Conservation (phyloP, 2,329 filamentous ascomycete genomes). For the Cadophora gregata region DNA sequence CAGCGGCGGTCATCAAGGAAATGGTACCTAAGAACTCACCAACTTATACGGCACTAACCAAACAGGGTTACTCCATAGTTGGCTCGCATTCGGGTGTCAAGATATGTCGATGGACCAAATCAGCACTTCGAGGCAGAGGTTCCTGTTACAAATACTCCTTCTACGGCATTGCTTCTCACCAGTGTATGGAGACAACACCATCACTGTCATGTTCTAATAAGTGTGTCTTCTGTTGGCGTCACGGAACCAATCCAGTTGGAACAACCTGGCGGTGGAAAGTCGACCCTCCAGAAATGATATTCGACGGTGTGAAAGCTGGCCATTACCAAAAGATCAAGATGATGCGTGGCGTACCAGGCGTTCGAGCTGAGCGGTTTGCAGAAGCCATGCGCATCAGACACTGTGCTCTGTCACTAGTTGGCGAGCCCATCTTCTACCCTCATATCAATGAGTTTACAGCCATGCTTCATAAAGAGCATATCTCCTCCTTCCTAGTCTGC, state of each 20-base stretch:
- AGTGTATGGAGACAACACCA: conserved; percentile 98
- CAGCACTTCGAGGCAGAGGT: conserved; percentile 87
- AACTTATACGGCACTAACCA: conserved; percentile 87
- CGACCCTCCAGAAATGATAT: conserved; percentile 88
- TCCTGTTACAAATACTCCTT: conserved; percentile 99
- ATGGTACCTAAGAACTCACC: conserved; percentile 95
- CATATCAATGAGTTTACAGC: conserved; percentile 91
- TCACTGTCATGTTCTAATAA: conserved; percentile 97
- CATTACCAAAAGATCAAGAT: conserved; percentile 99
- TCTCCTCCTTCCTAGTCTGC: conserved; percentile 94
- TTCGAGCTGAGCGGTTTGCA: conserved; percentile 87
- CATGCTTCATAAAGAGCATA: conserved; percentile 83
- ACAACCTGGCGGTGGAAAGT: conserved; percentile 98
- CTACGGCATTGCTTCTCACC: conserved; percentile 94
- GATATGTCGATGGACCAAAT: conserved; percentile 99
- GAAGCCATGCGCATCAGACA: conserved; percentile 94
- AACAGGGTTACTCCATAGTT: conserved; percentile 95
- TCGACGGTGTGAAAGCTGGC: conserved; percentile 84
- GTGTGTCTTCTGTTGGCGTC: conserved; percentile 98
- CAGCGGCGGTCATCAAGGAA: conserved; percentile 68
- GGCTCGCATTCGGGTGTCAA: conserved; percentile 96
- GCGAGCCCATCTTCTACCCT: conserved; percentile 98
- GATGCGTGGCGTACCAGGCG: conserved; percentile 91
- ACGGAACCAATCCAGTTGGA: conserved; percentile 95
- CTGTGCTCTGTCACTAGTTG: conserved; percentile 89